Evolutionary conservation across 495 filamentous ascomycete species (phyloP), one percentile per base, ranked within the genome.

Genomic region (Aspergillus homomorphus): DNA sequence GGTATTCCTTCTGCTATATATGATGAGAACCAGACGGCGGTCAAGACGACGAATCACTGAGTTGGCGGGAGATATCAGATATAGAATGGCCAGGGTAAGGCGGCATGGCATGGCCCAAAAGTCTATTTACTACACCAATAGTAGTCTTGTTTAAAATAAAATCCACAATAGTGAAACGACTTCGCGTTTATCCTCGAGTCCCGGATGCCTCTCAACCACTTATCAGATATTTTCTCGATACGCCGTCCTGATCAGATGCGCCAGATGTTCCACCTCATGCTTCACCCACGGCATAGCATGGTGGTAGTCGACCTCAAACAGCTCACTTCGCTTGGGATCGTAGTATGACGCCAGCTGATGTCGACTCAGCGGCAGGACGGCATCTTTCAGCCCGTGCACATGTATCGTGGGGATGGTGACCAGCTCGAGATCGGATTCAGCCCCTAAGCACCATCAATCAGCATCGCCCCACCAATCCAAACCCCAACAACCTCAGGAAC

Each of bases 381-480:
- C 16, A 24, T 57, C 54, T 45, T 49, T 50, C 16, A 50, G 10
- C 7, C 54, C 54, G 19, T 57, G 54, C 23, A 57, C 46, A 24
- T 57, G 54, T 19, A 57, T 2, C 15, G 84, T 86, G 28, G 84
- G 83, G n/a, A 83, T 62, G 1, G 33, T 41, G 1, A 71, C 56
- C 0, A 60, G 15, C 14, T 57, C 44, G 0, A 33, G 48, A 14
- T 51, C 51, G 26, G 45, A 21, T 1, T 41, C 41, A 30, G 1
- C 16, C 21, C 23, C 45, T 46, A 12, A 53, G 46, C 42, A 8
- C 19, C 33, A 30, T 19, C n/a, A n/a, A n/a, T n/a, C n/a, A n/a
- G n/a, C n/a, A n/a, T n/a, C n/a, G 4, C 20, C 3, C 14, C 41
- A 44, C 15, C 24, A 38, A 33, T 42, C 9, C 24, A 38, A 33